phyloP scores from a whole-genome alignment of 2,329 filamentous ascomycete genomes.

The Venturia oleaginea region DNA sequence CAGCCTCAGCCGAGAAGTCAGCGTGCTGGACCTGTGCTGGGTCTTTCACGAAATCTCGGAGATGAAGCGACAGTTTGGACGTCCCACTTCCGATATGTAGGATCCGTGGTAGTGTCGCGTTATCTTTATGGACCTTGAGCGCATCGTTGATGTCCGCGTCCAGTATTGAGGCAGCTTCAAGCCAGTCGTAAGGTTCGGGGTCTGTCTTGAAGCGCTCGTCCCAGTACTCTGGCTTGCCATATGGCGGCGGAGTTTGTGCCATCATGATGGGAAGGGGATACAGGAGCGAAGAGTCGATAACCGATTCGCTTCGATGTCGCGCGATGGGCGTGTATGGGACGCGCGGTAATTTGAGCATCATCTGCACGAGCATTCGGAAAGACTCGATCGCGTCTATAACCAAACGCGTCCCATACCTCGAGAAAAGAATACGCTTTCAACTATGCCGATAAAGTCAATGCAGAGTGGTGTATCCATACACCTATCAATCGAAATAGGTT shows the following conservation, averaged over 20 bases:
- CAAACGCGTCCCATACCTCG: no score
- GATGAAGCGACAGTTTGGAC: slow-evolving; percentile 28
- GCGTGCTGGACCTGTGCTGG: slow-evolving; percentile 28
- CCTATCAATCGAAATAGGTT: no score
- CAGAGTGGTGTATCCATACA: no score
- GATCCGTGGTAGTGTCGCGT: background rate
- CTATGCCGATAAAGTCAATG: no score
- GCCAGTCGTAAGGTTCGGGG: slow-evolving; percentile 30
- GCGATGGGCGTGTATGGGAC: background rate
- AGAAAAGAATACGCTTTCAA: no score
- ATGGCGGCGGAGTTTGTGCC: background rate
- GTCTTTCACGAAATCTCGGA: slow-evolving; percentile 23
- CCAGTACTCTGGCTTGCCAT: slow-evolving; percentile 26
- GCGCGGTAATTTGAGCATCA: background rate
- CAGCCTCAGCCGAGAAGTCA: slow-evolving; percentile 29
- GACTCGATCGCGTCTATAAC: no score
- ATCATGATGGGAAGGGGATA: background rate
- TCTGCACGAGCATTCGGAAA: background rate
- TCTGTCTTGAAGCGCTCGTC: slow-evolving; percentile 27
- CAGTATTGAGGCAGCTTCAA: slow-evolving; percentile 25
- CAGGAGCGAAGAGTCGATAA: background rate
- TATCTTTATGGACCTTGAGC: background rate
- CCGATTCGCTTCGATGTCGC: background rate
- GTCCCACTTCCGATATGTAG: slow-evolving; percentile 33
- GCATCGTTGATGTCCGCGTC: slow-evolving; percentile 6